A percentile compares a stretch with the other conserved stretches of the same genome.
phyloP scores from a whole-genome alignment of 345 rosid genomes.

The Xanthoceras sorbifolium region DNA sequence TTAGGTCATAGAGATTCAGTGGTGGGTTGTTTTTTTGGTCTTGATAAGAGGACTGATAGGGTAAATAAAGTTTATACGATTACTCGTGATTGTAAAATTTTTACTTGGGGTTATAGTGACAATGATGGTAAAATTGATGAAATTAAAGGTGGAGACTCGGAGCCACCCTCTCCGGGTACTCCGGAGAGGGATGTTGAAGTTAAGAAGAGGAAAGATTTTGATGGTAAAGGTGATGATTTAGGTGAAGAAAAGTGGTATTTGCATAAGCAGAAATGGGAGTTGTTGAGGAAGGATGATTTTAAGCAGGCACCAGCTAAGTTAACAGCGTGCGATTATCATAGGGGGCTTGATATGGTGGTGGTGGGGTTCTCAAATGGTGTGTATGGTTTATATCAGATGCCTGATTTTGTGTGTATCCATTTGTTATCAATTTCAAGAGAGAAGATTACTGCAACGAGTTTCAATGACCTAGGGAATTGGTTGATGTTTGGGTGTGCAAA shows the following conservation, averaged over 20 bases:
- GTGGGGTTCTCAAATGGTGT: constrained; percentile 93
- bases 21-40: constrained; percentile 86
- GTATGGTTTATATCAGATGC: constrained; percentile 95
- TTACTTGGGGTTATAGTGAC: constrained; percentile 67
- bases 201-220: constrained; percentile 65
- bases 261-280: constrained; percentile 70
- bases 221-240: constrained; percentile 40
- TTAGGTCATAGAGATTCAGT: constrained; percentile 88
- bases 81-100: constrained; percentile 74
- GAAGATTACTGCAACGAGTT: constrained; percentile 81
- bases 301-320: constrained; percentile 68
- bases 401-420: constrained; percentile 88
- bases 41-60: constrained; percentile 56
- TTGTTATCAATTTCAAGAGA: constrained; percentile 80
- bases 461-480: constrained; percentile 93
- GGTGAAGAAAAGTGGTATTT: constrained; percentile 46
- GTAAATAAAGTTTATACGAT: constrained; percentile 65
- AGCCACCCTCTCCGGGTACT: constrained; percentile 66
- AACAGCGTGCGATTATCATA: constrained; percentile 83
- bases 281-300: constrained; percentile 82
- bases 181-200: constrained; percentile 55
- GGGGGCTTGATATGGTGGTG: constrained; percentile 76
- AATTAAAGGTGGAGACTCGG: constrained; percentile 33
- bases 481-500: constrained; percentile 92
- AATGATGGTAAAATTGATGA: constrained; percentile 32